Conservation (phyloP, 2,329 filamentous ascomycete genomes). For the Orbilia quercus region DNA sequence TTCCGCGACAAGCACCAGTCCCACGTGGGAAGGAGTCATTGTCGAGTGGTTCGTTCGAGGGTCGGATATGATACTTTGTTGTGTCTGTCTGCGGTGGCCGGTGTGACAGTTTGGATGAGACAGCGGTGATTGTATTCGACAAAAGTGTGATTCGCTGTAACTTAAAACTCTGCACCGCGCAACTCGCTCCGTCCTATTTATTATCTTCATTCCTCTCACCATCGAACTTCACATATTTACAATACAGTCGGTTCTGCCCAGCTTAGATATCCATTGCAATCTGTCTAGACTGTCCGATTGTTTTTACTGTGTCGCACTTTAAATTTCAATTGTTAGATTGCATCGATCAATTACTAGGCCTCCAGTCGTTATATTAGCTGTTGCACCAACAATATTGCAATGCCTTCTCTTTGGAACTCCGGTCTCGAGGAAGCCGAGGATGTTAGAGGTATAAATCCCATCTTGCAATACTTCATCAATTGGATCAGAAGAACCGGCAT, state of each 20-base stretch:
- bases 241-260: too few species aligned
- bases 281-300: too few species aligned
- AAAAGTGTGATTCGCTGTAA: too few species aligned
- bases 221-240: too few species aligned
- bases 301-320: slow-evolving; percentile 6
- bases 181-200: slow-evolving; percentile 3
- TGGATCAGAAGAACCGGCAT: slow-evolving; percentile 1
- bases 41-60: slow-evolving; percentile 11
- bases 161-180: slow-evolving; percentile 34
- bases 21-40: slow-evolving; percentile 44
- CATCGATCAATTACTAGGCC: too few species aligned
- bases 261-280: too few species aligned
- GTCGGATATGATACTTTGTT: neutral
- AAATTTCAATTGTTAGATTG: neutral
- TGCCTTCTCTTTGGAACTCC: slow-evolving; percentile 54
- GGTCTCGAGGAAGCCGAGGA: slow-evolving; percentile 59
- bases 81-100: neutral
- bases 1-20: neutral
- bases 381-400: slow-evolving; percentile 26
- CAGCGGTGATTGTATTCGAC: slow-evolving; percentile 27
- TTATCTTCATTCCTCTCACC: slow-evolving; percentile 1
- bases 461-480: slow-evolving; percentile 1
- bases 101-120: slow-evolving; percentile 7
- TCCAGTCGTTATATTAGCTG: neutral
- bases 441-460: slow-evolving; percentile 55